Evolutionary conservation across 495 filamentous ascomycete genomes (phyloP).

Genomic region (Delitschia confertaspora): DNA sequence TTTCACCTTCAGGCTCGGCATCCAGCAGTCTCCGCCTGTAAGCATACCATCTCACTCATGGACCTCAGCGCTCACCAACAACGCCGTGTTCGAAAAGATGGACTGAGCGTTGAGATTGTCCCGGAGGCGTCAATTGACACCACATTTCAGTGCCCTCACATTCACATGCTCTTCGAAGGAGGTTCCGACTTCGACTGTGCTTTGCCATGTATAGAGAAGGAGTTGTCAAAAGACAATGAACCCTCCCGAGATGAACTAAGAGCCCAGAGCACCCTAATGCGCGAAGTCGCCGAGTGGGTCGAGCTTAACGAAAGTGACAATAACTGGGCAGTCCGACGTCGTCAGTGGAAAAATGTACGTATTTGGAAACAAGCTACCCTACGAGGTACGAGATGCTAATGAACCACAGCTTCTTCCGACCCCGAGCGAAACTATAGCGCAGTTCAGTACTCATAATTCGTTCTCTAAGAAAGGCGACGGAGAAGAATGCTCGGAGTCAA

Average conservation of each 20-base stretch:
- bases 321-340: slow-evolving; percentile 1
- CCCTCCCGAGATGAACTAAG: background rate
- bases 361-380: too few species aligned
- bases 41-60: too few species aligned
- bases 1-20: too few species aligned
- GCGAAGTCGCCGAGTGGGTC: slow-evolving; percentile 14
- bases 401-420: background rate
- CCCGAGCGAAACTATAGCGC: slow-evolving; percentile 1
- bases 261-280: slow-evolving; percentile 1
- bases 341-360: background rate
- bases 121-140: background rate
- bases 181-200: too few species aligned
- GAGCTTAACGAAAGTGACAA: slow-evolving; percentile 7
- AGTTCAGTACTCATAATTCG: background rate
- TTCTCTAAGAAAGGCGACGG: too few species aligned
- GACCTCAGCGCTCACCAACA: too few species aligned
- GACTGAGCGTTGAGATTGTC: background rate
- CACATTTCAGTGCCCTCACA: background rate
- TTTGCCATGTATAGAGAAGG: background rate
- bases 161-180: background rate
- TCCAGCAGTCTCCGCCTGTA: too few species aligned
- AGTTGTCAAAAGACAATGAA: too few species aligned
- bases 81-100: too few species aligned
- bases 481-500: background rate
- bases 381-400: background rate